phyloP scores from a whole-genome alignment of 2,329 filamentous ascomycete genomes.

The Neofusicoccum kwambonambiense region DNA sequence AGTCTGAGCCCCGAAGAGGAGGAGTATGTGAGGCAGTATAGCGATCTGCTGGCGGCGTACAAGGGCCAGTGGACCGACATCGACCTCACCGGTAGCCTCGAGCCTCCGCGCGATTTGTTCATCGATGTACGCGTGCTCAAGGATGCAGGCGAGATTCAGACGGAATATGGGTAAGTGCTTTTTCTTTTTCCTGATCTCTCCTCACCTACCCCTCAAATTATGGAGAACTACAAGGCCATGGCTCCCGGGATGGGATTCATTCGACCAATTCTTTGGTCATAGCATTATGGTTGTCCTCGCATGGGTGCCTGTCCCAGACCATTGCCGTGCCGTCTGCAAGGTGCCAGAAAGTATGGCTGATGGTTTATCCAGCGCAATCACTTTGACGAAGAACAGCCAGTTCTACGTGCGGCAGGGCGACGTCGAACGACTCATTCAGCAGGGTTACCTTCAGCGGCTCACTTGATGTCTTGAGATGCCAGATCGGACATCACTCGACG shows the following conservation, averaged over 20 bases:
- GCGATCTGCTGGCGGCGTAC: conserved; percentile 88
- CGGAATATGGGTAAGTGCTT: conserved; percentile 83
- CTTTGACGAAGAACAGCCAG: conserved; percentile 95
- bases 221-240: not conserved
- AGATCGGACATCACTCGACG: not conserved
- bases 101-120: conserved; percentile 92
- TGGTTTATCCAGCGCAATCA: conserved; percentile 70
- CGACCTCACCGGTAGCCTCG: conserved; percentile 88
- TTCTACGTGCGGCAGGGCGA: conserved; percentile 96
- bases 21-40: conserved; percentile 90
- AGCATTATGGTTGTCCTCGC: too few species aligned
- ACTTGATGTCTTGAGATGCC: conserved; percentile 5
- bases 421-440: conserved; percentile 88
- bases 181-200: conserved; percentile 4
- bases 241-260: not conserved
- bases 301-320: too few species aligned
- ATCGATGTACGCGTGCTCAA: conserved; percentile 95
- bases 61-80: conserved; percentile 99
- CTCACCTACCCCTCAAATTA: conserved; percentile 18
- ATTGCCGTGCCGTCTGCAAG: not conserved
- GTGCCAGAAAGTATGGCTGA: not conserved
- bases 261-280: not conserved
- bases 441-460: conserved; percentile 91
- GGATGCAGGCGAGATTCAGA: conserved; percentile 97
- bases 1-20: conserved; percentile 76